phyloP scores from a whole-genome alignment of 1,139 yeast species.

The Zygotorulaspora mrakii region DNA sequence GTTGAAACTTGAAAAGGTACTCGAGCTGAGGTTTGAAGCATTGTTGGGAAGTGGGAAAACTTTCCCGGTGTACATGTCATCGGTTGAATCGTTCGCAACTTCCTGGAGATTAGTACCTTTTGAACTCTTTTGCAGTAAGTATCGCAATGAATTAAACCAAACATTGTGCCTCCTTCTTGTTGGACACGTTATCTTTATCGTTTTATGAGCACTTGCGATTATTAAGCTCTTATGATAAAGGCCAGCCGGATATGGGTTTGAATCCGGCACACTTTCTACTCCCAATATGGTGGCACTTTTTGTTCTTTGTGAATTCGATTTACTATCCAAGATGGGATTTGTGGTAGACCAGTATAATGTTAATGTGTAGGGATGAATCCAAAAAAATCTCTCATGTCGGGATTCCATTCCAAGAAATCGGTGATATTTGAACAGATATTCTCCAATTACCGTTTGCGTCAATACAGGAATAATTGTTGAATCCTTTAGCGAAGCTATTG shows the following conservation, averaged over 20 bases:
- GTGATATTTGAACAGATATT: constrained; percentile 80
- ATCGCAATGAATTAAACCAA: constrained; percentile 84
- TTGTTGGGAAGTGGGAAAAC: constrained; percentile 29
- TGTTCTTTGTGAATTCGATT: constrained; percentile 51
- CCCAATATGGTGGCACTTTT: constrained; percentile 78
- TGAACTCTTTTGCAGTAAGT: constrained; percentile 64
- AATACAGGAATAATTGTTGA: constrained; percentile 79
- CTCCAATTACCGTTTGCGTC: constrained; percentile 92
- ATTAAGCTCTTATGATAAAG: constrained; percentile 80
- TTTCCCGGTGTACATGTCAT: constrained; percentile 27
- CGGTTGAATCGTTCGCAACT: constrained; percentile 24
- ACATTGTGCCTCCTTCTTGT: constrained; percentile 84
- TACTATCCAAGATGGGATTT: constrained; percentile 74
- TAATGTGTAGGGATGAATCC: constrained; percentile 93
- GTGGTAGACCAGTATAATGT: constrained; percentile 86
- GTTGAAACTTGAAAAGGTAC: constrained; percentile 4
- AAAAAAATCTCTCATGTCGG: constrained; percentile 88
- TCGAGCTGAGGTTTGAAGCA: constrained; percentile 10
- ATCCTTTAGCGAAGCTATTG: constrained; percentile 67
- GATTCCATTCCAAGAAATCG: constrained; percentile 73
- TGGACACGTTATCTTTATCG: constrained; percentile 79
- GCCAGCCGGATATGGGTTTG: constrained; percentile 88
- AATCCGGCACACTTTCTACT: constrained; percentile 77
- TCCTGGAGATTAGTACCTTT: constrained; percentile 55
- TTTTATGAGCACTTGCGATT: constrained; percentile 64